Conservation (phyloP, 2,329 filamentous ascomycete species). For the Colletotrichum aenigma region DNA sequence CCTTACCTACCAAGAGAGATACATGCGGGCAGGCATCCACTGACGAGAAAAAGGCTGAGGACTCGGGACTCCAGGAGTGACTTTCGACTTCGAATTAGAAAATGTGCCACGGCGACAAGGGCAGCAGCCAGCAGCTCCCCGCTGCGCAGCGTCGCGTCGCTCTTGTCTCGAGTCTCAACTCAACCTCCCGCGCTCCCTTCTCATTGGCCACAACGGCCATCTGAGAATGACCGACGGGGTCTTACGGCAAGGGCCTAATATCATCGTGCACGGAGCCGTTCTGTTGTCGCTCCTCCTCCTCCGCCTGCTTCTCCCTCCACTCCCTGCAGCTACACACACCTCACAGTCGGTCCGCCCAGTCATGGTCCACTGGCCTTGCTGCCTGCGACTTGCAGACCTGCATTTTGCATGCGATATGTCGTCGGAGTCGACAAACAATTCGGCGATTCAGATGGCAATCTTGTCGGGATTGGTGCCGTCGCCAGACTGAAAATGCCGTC, state of each 20-base stretch:
- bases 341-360: background rate
- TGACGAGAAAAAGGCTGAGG: background rate
- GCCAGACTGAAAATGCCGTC: background rate
- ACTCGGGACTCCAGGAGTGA: background rate
- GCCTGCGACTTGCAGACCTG: background rate
- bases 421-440: background rate
- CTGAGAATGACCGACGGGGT: background rate
- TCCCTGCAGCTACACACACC: background rate
- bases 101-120: background rate
- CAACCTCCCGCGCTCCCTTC: background rate
- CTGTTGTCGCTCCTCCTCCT: background rate
- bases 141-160: background rate
- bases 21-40: background rate
- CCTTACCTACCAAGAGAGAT: background rate
- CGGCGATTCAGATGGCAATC: background rate
- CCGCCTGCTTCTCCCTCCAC: background rate
- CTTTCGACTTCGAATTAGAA: background rate
- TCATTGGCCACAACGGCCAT: background rate
- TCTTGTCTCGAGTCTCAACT: slow-evolving; percentile 10
- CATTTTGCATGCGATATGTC: background rate
- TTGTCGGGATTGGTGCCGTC: background rate
- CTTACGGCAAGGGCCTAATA: background rate
- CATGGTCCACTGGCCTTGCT: background rate
- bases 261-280: slow-evolving; percentile 7
- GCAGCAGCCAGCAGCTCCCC: background rate